Evolutionary conservation across 2,329 filamentous ascomycete species (phyloP), one percentile per base, ranked within the genome.

Genomic region (Penicillium concentricum): DNA sequence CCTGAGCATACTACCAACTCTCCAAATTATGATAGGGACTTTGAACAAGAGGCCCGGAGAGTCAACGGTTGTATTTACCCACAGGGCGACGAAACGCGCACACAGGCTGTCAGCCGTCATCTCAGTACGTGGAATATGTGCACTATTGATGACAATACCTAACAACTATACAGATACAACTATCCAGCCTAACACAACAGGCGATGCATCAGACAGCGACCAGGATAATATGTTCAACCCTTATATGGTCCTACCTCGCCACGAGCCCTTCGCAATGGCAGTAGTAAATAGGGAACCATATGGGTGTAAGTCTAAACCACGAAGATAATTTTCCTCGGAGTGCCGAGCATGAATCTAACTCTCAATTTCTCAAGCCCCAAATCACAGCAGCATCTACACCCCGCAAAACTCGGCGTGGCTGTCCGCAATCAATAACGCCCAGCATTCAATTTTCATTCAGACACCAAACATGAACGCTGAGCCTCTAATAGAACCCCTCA

Each of bases 391-490:
- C 18, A 76, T 86, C 2, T 77, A 82, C 47, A 87, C 85, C 2
- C 90, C 90, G 0, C 90, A 93, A 64, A 92, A 93, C 64, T 87
- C 86, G 48, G 87, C 86, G 0, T 92, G 87, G 83, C 74, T 92
- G 0, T 88, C 88, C 0, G 82, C 87, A 1, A 79, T 92, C 8
- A 80, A 85, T 1, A 82, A 91, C 63, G 88, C 89, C 0, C 72
- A 79, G 52, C 75, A 76, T 13, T 80, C 75, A 28, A 81, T 92
- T n/a, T 91, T 92, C 66, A 91, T 93, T 56, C 88, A 92, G 70
- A 87, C 88, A 0, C 90, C 90, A 0, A 88, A 90, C 22, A 79
- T 93, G 37, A 93, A 93, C 65, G 88, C 89, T 0, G 82, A 83
- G 55, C 86, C 85, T 0, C 75, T 92, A 0, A 66, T 91, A 0